Evolutionary conservation across 2,329 filamentous ascomycete species (phyloP).

Genomic region (Allantophomopsis lycopodina): DNA sequence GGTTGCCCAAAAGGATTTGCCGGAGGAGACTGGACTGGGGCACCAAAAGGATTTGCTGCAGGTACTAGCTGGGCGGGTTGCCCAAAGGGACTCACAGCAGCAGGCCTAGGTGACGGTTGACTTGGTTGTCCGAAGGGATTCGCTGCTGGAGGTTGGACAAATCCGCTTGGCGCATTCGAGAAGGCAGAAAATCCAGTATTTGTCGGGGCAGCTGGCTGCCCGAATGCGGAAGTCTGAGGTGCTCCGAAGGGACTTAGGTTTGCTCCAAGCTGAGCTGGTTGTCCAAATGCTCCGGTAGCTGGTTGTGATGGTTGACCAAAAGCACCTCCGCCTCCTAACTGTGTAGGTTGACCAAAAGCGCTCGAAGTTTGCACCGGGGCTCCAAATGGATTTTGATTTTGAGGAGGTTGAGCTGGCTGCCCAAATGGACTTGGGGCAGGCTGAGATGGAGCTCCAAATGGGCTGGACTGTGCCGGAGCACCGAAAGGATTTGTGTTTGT

Average conservation of each 20-base stretch:
- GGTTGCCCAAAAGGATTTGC: conserved; percentile 3
- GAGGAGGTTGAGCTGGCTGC: conserved; percentile 11
- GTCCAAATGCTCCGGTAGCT: conserved; percentile 18
- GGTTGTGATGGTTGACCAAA: conserved; percentile 12
- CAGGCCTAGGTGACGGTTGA: conserved; percentile 3
- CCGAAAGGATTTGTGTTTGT: conserved; percentile 2
- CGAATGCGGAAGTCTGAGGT: conserved; percentile 27
- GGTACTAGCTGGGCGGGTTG: conserved; percentile 7
- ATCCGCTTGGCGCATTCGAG: conserved; percentile 10
- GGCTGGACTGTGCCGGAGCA: conserved; percentile 1
- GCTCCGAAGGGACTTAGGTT: conserved; percentile 13
- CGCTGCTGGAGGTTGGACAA: conserved; percentile 6
- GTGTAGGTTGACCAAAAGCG: conserved; percentile 14
- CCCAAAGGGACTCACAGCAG: conserved; percentile 16
- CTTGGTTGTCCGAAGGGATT: conserved; percentile 16
- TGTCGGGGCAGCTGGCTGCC: conserved; percentile 11
- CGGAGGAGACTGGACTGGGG: conserved; percentile 9
- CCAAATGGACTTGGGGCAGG: conserved; percentile 11
- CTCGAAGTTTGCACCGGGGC: conserved; percentile 4
- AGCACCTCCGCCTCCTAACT: conserved; percentile 3
- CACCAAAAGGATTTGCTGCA: conserved; percentile 9
- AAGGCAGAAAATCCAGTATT: conserved; percentile 18
- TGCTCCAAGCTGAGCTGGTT: conserved; percentile 22
- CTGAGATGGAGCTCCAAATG: conserved; percentile 11
- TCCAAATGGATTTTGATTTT: conserved; percentile 16